These are phyloP conservation scores for Huiozyma naganishii DNA, from an alignment of 805 yeast species.

Conservation along the genomic window DNA sequence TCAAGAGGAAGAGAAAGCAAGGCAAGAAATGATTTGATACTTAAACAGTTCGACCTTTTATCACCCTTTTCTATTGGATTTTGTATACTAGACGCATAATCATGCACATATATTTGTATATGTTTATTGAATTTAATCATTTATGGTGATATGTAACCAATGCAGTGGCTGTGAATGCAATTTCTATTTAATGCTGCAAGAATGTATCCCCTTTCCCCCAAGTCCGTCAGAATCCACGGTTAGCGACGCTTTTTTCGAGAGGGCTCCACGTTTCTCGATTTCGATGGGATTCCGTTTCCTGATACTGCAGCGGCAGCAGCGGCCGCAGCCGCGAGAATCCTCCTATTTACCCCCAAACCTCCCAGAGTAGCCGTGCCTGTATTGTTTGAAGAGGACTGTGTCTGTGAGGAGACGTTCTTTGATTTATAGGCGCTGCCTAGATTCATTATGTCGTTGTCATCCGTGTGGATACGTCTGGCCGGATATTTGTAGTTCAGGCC, in stretches of 20 bases:
- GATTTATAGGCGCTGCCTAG: constrained; percentile 14
- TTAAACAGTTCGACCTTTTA: no score
- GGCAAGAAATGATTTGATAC: constrained; percentile 25
- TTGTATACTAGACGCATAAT: no score
- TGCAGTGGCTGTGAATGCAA: no score
- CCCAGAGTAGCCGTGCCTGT: constrained; percentile 21
- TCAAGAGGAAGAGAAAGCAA: constrained; percentile 55
- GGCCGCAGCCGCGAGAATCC: constrained; percentile 30
- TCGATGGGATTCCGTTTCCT: constrained; percentile 13
- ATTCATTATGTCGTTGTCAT: constrained; percentile 64
- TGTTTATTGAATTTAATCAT: no score
- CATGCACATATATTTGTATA: no score
- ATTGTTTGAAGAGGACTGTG: constrained; percentile 13
- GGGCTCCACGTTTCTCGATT: constrained; percentile 16
- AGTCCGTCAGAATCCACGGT: not conserved
- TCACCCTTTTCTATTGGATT: no score
- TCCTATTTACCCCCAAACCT: constrained; percentile 27
- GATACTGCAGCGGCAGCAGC: constrained; percentile 31
- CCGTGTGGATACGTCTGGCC: constrained; percentile 72
- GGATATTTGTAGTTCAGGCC: constrained; percentile 71
- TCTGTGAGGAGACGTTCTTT: constrained; percentile 13
- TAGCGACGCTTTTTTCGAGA: constrained; percentile 22
- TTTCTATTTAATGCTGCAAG: no score
- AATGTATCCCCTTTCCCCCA: no score
- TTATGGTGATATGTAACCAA: no score